phyloP scores from a whole-genome alignment of 768 basidiomycete species.

The Mycena rosella region DNA sequence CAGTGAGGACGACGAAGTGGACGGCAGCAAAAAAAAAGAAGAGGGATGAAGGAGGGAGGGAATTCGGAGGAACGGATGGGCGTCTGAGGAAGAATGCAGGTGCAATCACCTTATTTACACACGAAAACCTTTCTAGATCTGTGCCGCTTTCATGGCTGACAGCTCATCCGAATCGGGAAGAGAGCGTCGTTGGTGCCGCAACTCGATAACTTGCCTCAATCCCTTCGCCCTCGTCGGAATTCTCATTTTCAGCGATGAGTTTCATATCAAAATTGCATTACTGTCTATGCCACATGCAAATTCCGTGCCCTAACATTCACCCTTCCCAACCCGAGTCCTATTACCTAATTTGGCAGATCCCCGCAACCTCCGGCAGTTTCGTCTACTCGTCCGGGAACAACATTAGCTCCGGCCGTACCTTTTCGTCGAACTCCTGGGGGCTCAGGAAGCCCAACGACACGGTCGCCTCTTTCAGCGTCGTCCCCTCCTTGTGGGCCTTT shows the following conservation, averaged over 20 bases:
- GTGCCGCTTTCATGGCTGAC: no score
- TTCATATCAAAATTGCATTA: slow-evolving; percentile 31
- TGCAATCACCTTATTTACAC: no score
- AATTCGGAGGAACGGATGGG: no score
- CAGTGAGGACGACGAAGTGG: slow-evolving; percentile 8
- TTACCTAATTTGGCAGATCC: not conserved
- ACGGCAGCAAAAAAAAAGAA: not conserved
- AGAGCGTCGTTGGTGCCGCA: no score
- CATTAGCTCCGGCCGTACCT: slow-evolving; percentile 95
- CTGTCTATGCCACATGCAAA: not conserved
- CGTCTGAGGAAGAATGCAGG: no score
- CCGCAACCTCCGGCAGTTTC: not conserved
- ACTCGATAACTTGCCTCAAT: not conserved
- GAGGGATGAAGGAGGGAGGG: not conserved
- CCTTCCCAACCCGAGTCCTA: not conserved
- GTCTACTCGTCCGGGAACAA: slow-evolving; percentile 62
- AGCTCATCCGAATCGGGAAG: no score
- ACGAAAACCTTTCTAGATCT: no score
- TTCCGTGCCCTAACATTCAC: not conserved
- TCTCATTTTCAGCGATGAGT: slow-evolving; percentile 40
- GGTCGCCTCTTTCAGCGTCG: slow-evolving; percentile 95
- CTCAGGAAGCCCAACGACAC: slow-evolving; percentile 89
- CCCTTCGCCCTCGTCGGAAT: not conserved
- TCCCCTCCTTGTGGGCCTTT: slow-evolving; percentile 99
- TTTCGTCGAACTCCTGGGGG: slow-evolving; percentile 92